Percentiles rank a stretch among this genome's conserved stretches.
These are phyloP conservation scores for Xylariomycetidae sp. DNA, from an alignment of 2,329 filamentous ascomycete genomes.

Conservation along the genomic window DNA sequence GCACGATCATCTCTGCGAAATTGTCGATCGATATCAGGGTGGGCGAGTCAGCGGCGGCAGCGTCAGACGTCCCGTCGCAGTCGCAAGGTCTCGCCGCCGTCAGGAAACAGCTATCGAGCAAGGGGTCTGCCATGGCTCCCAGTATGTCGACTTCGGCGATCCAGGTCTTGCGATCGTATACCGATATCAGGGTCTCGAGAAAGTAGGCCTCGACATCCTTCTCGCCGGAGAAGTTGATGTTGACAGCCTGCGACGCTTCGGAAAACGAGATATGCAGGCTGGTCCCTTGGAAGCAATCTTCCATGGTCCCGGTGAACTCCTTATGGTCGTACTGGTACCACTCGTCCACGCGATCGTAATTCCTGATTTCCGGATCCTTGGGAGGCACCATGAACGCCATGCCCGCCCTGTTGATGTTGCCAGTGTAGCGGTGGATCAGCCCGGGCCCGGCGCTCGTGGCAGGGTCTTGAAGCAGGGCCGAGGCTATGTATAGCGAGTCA, in stretches of 20 bases:
- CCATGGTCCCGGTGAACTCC: constrained; percentile 5
- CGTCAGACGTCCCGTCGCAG: neutral
- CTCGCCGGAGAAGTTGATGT: constrained; percentile 3
- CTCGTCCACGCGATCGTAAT: constrained; percentile 6
- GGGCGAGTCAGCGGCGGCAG: neutral
- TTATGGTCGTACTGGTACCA: constrained; percentile 11
- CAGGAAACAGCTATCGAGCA: neutral
- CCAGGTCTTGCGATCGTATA: constrained; percentile 2
- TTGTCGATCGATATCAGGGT: constrained; percentile 10
- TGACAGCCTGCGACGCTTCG: constrained; percentile 3
- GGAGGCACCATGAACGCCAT: constrained; percentile 10
- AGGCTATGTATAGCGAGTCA: constrained; percentile 10
- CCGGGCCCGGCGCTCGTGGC: neutral
- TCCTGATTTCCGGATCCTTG: constrained; percentile 4
- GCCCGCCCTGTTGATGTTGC: constrained; percentile 8
- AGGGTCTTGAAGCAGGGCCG: constrained; percentile 7
- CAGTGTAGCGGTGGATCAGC: constrained; percentile 1
- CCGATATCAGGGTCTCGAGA: constrained; percentile 5
- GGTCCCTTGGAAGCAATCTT: constrained; percentile 8
- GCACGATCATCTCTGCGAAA: constrained; percentile 10
- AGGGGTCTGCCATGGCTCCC: neutral
- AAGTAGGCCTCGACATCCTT: constrained; percentile 5
- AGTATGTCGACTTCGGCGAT: constrained; percentile 7
- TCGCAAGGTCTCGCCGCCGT: neutral
- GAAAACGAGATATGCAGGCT: constrained; percentile 12